Evolutionary conservation across 345 rosid genomes (phyloP).

Genomic region (Camelina laxa): DNA sequence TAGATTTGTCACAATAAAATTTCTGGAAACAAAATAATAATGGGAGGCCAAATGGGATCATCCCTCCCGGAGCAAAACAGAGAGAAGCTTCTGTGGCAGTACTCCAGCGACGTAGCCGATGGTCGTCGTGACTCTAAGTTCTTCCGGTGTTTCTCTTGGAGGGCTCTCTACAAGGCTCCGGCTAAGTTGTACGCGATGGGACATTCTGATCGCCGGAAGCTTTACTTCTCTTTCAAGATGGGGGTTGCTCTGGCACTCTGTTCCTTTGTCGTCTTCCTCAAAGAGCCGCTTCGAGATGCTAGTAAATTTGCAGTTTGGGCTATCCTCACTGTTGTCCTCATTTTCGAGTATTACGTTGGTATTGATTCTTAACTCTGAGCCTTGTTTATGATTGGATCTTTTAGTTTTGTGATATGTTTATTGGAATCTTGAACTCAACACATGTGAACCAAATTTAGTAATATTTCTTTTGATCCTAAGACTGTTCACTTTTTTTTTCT

Average conservation of each 20-base stretch:
- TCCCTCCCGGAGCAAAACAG: constrained; percentile 52
- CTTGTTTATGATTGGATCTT: not conserved
- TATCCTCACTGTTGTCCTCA: constrained; percentile 75
- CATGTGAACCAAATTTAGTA: not conserved
- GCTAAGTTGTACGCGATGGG: constrained; percentile 63
- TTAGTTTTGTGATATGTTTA: not conserved
- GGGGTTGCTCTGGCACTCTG: constrained; percentile 58
- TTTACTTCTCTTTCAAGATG: constrained; percentile 64
- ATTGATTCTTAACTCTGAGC: not conserved
- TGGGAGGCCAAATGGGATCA: constrained; percentile 52
- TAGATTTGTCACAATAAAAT: not conserved
- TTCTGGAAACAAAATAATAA: not conserved
- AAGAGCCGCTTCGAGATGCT: constrained; percentile 51
- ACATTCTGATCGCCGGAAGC: constrained; percentile 66
- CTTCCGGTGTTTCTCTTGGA: constrained; percentile 48
- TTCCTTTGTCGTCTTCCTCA: constrained; percentile 61
- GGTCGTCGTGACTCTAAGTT: constrained; percentile 26
- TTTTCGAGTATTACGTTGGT: constrained; percentile 84
- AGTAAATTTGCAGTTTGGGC: constrained; percentile 78
- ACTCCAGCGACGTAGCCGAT: constrained; percentile 25
- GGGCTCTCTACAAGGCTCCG: constrained; percentile 23
- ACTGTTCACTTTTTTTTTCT: not conserved
- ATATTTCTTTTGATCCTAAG: not conserved
- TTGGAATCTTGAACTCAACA: constrained; percentile 16
- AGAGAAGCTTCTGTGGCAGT: constrained; percentile 55